Conservation (phyloP, 2,329 filamentous ascomycete genomes). For the Epichloe gansuensis region DNA sequence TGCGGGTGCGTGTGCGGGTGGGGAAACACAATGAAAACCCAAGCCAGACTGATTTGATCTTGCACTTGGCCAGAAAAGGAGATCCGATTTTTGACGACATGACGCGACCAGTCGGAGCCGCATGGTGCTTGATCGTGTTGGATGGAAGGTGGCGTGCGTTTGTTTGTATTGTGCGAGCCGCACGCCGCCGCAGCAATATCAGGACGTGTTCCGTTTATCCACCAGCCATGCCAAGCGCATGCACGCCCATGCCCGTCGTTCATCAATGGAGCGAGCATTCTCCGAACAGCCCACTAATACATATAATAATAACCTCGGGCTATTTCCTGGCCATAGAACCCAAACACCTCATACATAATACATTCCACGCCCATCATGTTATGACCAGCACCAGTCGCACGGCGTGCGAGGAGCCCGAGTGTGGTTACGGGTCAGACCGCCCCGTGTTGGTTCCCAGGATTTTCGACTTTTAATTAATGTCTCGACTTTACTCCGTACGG, state of each 20-base stretch:
- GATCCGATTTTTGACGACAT: conserved; percentile 4
- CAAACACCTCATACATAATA: not conserved
- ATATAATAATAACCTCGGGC: not conserved
- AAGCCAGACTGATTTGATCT: not conserved
- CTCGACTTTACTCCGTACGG: not conserved
- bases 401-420: conserved; percentile 2
- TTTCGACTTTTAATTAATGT: no score
- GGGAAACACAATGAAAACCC: not conserved
- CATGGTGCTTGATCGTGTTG: not conserved
- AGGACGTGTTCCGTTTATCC: not conserved
- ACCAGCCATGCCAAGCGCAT: not conserved
- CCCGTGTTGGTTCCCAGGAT: not conserved
- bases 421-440: not conserved
- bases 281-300: no score
- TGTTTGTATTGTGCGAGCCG: not conserved
- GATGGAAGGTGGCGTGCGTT: not conserved
- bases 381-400: not conserved
- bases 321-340: not conserved
- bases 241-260: not conserved
- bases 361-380: not conserved
- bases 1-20: not conserved
- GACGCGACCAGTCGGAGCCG: conserved; percentile 1
- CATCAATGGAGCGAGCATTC: not conserved
- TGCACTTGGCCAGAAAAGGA: not conserved
- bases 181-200: not conserved